Percentiles rank a stretch among this genome's conserved stretches.
phyloP scores from a whole-genome alignment of 2,329 filamentous ascomycete genomes.

The Ophiostoma novo-ulmi region DNA sequence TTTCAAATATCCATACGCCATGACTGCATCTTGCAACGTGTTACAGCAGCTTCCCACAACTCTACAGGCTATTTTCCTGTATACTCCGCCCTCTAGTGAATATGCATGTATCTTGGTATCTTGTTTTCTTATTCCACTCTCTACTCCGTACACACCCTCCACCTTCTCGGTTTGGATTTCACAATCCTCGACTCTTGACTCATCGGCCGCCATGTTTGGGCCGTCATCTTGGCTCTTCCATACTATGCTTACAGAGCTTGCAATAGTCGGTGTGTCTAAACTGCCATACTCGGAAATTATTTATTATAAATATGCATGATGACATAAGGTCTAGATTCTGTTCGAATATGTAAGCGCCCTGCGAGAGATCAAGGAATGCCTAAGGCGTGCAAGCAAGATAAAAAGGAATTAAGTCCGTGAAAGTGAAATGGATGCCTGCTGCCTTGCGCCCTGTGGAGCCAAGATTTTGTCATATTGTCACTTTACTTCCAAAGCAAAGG shows the following conservation, averaged over 20 bases:
- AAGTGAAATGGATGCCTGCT: conserved; percentile 20
- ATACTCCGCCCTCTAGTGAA: not conserved
- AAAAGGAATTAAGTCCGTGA: not conserved
- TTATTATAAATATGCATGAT: not conserved
- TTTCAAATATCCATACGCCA: not conserved
- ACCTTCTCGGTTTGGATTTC: not conserved
- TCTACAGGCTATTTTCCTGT: not conserved
- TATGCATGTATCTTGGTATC: not conserved
- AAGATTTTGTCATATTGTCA: not conserved
- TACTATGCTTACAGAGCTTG: not conserved
- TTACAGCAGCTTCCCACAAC: not conserved
- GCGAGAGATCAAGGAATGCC: not conserved
- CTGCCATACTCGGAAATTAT: not conserved
- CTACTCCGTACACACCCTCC: not conserved
- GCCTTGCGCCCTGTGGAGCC: conserved; percentile 20
- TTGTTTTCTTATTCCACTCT: not conserved
- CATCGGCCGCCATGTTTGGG: not conserved
- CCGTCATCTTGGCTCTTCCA: not conserved
- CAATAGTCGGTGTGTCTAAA: conserved; percentile 5
- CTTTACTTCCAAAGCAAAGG: not conserved
- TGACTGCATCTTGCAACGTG: conserved; percentile 1
- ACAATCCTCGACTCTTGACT: not conserved
- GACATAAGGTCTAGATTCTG: not conserved
- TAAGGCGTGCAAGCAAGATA: conserved; percentile 1
- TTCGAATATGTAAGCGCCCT: not conserved